Conservation (phyloP, 371 early-diverging fungal genomes). For the Gilbertella persicaria region DNA sequence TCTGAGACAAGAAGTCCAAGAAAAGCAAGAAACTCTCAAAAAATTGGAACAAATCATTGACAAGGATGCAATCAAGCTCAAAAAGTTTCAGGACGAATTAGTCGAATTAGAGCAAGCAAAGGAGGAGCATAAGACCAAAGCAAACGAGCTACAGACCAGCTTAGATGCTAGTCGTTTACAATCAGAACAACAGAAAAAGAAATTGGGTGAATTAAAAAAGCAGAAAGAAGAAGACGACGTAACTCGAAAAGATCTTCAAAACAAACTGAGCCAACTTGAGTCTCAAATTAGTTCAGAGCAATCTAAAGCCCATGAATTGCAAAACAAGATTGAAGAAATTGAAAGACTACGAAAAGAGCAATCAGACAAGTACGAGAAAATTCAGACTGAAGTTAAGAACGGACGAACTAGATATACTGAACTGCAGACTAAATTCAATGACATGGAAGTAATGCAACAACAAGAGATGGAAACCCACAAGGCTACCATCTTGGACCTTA, state of each 20-base stretch:
- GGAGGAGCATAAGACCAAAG: not conserved
- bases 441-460: too few species aligned
- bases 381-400: not conserved
- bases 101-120: slow-evolving; percentile 5
- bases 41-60: not conserved
- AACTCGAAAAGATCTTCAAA: slow-evolving; percentile 10
- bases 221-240: not conserved
- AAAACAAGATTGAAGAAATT: slow-evolving; percentile 4
- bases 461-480: too few species aligned
- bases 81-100: not conserved
- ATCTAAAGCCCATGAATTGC: not conserved
- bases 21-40: not conserved
- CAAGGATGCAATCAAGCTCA: slow-evolving; percentile 1
- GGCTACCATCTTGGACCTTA: too few species aligned
- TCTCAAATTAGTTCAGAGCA: slow-evolving; percentile 1
- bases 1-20: too few species aligned
- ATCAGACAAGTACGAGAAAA: not conserved
- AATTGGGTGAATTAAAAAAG: not conserved
- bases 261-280: slow-evolving; percentile 2
- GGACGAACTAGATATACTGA: not conserved
- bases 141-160: not conserved
- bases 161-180: slow-evolving; percentile 1
- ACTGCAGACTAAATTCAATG: not conserved
- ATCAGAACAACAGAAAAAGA: not conserved
- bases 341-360: not conserved